phyloP scores from a whole-genome alignment of 2,329 filamentous ascomycete species.

The Didymosphaeria variabile region DNA sequence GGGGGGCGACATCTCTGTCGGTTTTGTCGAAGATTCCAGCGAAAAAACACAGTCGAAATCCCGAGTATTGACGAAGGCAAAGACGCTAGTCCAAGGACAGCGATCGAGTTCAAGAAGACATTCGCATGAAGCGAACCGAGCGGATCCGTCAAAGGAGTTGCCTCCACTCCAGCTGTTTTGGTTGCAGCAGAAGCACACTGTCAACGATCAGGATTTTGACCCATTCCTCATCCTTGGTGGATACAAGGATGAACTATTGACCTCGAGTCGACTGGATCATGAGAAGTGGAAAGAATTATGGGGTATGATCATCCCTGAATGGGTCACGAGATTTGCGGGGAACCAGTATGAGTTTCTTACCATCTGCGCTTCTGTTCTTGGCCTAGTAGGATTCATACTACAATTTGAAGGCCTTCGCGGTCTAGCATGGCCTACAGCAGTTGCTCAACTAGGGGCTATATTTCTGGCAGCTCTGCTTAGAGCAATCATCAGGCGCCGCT shows the following conservation, averaged over 20 bases:
- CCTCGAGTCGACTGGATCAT: conserved; percentile 12
- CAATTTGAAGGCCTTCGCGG: conserved; percentile 17
- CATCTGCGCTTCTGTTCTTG: background rate
- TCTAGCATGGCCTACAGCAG: conserved; percentile 9
- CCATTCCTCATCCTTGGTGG: conserved; percentile 16
- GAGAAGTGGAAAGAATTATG: background rate
- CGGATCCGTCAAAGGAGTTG: too few relatives aligned
- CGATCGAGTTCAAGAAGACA: too few relatives aligned
- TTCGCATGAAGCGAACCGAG: too few relatives aligned
- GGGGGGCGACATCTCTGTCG: too few relatives aligned
- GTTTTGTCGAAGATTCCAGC: too few relatives aligned
- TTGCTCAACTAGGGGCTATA: conserved; percentile 15
- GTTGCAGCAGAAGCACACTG: conserved; percentile 18
- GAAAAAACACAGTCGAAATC: too few relatives aligned
- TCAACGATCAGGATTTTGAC: conserved; percentile 20
- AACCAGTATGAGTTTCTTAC: background rate
- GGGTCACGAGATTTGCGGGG: background rate
- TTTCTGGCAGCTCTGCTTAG: conserved; percentile 15
- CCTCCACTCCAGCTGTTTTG: conserved; percentile 9
- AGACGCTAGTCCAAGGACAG: too few relatives aligned
- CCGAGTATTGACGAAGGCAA: too few relatives aligned
- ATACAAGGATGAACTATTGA: conserved; percentile 12
- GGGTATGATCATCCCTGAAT: background rate
- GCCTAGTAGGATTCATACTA: conserved; percentile 15
- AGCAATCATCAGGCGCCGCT: conserved; percentile 3